A percentile compares a stretch with the other conserved stretches of the same genome.
Conservation (phyloP, 306 rosid genomes). For the Gillenia trifoliata region DNA sequence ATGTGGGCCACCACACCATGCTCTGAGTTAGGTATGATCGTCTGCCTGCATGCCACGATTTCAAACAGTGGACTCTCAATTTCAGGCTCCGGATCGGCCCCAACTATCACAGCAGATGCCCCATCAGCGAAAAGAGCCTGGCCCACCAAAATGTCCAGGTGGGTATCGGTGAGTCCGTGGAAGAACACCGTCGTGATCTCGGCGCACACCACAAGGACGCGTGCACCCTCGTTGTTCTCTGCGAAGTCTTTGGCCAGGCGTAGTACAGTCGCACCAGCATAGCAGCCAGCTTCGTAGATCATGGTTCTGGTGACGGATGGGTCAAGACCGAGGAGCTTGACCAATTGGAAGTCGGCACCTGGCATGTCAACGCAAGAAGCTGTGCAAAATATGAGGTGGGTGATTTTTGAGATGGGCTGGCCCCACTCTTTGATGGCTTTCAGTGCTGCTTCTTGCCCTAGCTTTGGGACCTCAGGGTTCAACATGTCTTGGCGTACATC, state of each 20-base stretch:
- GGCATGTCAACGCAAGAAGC: conserved; percentile 36
- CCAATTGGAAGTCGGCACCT: conserved; percentile 31
- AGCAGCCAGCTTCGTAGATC: conserved; percentile 35
- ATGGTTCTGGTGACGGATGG: conserved; percentile 29
- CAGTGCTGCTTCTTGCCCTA: conserved; percentile 35
- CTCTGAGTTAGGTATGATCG: conserved; percentile 24
- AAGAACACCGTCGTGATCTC: conserved; percentile 21
- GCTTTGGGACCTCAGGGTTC: conserved; percentile 29
- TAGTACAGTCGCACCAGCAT: conserved; percentile 30
- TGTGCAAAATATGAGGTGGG: conserved; percentile 44
- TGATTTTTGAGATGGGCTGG: conserved; percentile 27
- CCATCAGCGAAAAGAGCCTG: conserved; percentile 44
- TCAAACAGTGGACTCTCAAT: conserved; percentile 20
- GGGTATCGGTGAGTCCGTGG: conserved; percentile 19
- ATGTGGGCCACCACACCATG: conserved; percentile 30
- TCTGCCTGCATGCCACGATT: not conserved
- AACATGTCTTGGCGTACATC: conserved; percentile 32
- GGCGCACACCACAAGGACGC: conserved; percentile 33
- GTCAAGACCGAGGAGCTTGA: conserved; percentile 31
- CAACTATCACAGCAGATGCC: conserved; percentile 27
- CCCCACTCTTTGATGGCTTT: conserved; percentile 45
- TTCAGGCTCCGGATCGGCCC: conserved; percentile 7
- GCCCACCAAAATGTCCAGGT: conserved; percentile 33
- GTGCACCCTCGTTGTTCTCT: conserved; percentile 29
- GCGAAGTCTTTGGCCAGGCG: conserved; percentile 37